Percentiles rank a stretch among this genome's conserved stretches.
Conservation (phyloP, 805 yeast species). For the Starmera caribaea region DNA sequence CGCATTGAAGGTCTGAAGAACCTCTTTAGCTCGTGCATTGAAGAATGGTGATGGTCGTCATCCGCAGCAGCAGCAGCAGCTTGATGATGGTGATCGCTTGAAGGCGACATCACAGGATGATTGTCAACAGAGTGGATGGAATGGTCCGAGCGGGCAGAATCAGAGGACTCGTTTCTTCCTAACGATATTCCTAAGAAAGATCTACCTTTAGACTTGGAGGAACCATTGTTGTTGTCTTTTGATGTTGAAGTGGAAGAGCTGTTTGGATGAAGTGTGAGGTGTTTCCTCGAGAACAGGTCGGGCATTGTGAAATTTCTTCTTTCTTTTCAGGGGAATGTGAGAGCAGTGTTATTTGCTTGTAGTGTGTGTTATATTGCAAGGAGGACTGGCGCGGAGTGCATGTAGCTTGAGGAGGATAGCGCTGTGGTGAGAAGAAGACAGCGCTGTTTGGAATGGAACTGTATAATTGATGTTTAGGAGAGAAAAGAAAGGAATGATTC, state of each 20-base stretch:
- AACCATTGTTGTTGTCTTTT: background rate
- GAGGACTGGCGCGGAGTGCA: too few species aligned
- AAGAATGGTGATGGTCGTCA: constrained; percentile 18
- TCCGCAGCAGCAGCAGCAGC: background rate
- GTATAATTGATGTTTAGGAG: too few species aligned
- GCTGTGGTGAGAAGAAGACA: too few species aligned
- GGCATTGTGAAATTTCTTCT: background rate
- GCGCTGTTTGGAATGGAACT: too few species aligned
- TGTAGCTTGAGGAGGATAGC: too few species aligned
- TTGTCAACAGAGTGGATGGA: constrained; percentile 3
- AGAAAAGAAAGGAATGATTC: too few species aligned
- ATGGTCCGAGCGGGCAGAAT: constrained; percentile 4
- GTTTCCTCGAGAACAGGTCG: constrained; percentile 1
- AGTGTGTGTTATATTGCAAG: too few species aligned
- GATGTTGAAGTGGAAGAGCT: background rate
- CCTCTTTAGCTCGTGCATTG: constrained; percentile 66
- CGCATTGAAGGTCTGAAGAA: constrained; percentile 51
- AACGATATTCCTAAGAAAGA: constrained; percentile 4
- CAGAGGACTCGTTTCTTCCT: constrained; percentile 4
- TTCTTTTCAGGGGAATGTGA: background rate
- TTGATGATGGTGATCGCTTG: background rate
- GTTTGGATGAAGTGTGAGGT: background rate
- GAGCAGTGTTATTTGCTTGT: too few species aligned
- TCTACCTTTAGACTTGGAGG: background rate
- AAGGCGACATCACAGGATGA: background rate